Percentiles rank a stretch among this genome's conserved stretches.
Evolutionary conservation across 257 asterid genomes (phyloP).

Genomic region (Linderniella brevidens): DNA sequence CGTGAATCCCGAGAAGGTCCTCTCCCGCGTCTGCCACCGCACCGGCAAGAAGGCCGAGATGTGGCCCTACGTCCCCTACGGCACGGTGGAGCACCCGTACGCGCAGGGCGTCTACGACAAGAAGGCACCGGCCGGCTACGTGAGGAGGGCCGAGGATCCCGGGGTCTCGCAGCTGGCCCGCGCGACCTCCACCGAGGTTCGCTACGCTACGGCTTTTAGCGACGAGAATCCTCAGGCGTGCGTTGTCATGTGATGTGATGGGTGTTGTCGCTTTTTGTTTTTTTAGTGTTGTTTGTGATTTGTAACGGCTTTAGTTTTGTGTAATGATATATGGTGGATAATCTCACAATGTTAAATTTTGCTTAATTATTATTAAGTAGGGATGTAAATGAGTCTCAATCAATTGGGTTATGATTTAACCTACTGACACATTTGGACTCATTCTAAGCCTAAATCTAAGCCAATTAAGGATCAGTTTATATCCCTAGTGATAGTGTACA

Average conservation of each 20-base stretch:
- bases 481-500: too few relatives aligned
- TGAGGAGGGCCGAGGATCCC: conserved; percentile 39
- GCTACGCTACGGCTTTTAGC: conserved; percentile 90
- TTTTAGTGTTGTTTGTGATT: too few relatives aligned
- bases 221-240: conserved; percentile 78
- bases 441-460: too few relatives aligned
- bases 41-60: conserved; percentile 88
- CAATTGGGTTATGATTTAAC: too few relatives aligned
- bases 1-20: conserved; percentile 73
- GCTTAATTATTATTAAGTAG: too few relatives aligned
- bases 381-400: too few relatives aligned
- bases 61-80: conserved; percentile 95
- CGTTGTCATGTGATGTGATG: conserved; percentile 48
- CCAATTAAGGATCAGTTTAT: too few relatives aligned
- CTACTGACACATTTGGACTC: too few relatives aligned
- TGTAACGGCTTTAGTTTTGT: too few relatives aligned
- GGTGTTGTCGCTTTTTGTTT: neutral
- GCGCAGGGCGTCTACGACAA: conserved; percentile 78
- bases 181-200: conserved; percentile 88
- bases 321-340: too few relatives aligned
- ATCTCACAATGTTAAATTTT: too few relatives aligned
- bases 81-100: conserved; percentile 78
- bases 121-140: conserved; percentile 93
- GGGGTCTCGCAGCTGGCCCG: conserved; percentile 49
- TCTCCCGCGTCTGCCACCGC: conserved; percentile 71